Conservation (phyloP, 169 alveolate genomes). For the Plasmodium gallinaceum region DNA sequence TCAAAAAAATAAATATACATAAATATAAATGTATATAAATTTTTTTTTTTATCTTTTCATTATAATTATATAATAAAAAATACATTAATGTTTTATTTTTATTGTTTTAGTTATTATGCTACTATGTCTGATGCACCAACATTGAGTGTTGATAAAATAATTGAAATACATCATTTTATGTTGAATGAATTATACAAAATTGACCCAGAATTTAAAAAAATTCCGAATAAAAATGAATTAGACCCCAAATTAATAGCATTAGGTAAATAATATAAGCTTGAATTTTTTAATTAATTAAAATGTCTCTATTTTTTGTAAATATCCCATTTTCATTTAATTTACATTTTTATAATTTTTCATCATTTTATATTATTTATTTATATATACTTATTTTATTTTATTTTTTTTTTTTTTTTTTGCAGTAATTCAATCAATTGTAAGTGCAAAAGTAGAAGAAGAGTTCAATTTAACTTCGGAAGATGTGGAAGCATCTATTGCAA, state of each 20-base stretch:
- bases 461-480: slow-evolving; percentile 87
- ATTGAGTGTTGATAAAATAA: slow-evolving; percentile 81
- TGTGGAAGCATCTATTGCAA: slow-evolving; percentile 87
- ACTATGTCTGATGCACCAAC: slow-evolving; percentile 49
- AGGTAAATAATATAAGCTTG: slow-evolving; percentile 11
- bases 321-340: not conserved
- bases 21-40: not conserved
- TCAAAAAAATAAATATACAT: not conserved
- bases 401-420: slow-evolving; percentile 2
- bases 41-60: not conserved
- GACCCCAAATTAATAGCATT: slow-evolving; percentile 85
- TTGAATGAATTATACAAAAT: slow-evolving; percentile 83
- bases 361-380: not conserved
- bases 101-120: slow-evolving; percentile 60
- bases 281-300: not conserved
- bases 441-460: slow-evolving; percentile 89
- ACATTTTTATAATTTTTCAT: not conserved
- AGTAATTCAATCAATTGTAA: slow-evolving; percentile 88
- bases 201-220: slow-evolving; percentile 79
- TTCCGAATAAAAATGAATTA: slow-evolving; percentile 79
- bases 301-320: not conserved
- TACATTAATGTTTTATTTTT: not conserved
- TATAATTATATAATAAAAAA: not conserved
- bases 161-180: slow-evolving; percentile 88
- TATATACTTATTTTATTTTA: not conserved